These are phyloP conservation scores for Tylopilus felleus DNA, from an alignment of 768 basidiomycete species.

Conservation along the genomic window DNA sequence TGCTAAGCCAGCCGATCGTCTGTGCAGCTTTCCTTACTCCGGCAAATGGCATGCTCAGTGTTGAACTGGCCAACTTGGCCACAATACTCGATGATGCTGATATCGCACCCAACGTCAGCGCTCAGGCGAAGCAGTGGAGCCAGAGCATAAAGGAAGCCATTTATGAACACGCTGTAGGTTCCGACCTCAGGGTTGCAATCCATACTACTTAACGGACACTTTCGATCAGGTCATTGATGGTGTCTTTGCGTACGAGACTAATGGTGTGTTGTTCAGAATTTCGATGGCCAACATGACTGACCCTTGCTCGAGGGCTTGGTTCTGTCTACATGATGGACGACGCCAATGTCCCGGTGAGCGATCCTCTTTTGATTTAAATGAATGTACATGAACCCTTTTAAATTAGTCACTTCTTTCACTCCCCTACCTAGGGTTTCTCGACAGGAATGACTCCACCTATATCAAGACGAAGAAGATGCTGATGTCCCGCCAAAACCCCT, in stretches of 20 bases:
- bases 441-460: conserved; percentile 56
- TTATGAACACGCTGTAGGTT: conserved; percentile 55
- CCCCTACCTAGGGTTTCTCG: conserved; percentile 75
- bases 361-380: background rate
- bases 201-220: background rate
- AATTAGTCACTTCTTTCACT: conserved; percentile 68
- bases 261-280: conserved; percentile 41
- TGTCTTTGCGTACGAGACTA: conserved; percentile 75
- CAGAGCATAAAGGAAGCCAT: conserved; percentile 55
- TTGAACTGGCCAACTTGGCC: conserved; percentile 62
- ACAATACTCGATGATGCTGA: conserved; percentile 51
- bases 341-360: conserved; percentile 74
- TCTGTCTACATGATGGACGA: conserved; percentile 80
- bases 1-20: background rate
- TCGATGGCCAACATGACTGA: background rate
- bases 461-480: conserved; percentile 60
- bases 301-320: conserved; percentile 48
- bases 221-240: conserved; percentile 51
- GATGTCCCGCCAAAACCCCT: conserved; percentile 65
- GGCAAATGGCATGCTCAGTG: conserved; percentile 80
- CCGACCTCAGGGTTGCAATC: background rate
- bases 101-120: conserved; percentile 48
- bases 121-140: conserved; percentile 56
- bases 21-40: conserved; percentile 68
- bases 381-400: background rate